Conservation (phyloP, 306 rosid genomes). For the Trifolium repens region DNA sequence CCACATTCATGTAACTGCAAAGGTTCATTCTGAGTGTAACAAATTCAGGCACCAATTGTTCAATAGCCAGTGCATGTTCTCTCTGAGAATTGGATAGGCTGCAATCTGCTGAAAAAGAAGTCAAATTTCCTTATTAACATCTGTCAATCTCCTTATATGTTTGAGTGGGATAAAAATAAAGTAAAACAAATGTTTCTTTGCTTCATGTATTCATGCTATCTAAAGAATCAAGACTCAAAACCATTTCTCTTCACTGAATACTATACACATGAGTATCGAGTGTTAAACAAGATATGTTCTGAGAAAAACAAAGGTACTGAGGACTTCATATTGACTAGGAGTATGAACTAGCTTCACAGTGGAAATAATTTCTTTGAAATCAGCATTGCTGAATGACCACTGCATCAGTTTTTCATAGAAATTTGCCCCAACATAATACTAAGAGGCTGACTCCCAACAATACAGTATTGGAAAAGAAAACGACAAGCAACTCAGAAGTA, state of each 20-base stretch:
- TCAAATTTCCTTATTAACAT: constrained; percentile 30
- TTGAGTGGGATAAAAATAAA: constrained; percentile 6
- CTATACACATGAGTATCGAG: not conserved
- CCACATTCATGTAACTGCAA: constrained; percentile 72
- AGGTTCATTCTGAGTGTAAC: constrained; percentile 61
- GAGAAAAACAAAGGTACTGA: constrained; percentile 12
- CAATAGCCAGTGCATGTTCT: constrained; percentile 70
- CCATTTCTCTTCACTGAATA: constrained; percentile 22
- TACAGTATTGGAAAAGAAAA: constrained; percentile 16
- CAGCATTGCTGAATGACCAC: not conserved
- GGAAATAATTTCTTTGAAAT: constrained; percentile 7
- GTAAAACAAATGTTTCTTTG: not conserved
- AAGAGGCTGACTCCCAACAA: constrained; percentile 17
- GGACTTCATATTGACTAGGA: constrained; percentile 28
- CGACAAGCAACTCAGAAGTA: not conserved
- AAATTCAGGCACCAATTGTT: constrained; percentile 67
- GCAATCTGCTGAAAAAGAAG: constrained; percentile 66
- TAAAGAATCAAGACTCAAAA: constrained; percentile 33
- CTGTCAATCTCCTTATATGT: constrained; percentile 11
- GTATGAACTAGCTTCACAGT: constrained; percentile 15
- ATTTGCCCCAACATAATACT: not conserved
- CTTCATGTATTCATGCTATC: constrained; percentile 14
- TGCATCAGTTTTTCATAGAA: constrained; percentile 24
- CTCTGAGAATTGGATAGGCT: constrained; percentile 74
- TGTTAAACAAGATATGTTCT: constrained; percentile 8